These are phyloP conservation scores for Discostella stelligera DNA, from an alignment of 352 stramenopile genomes.

Conservation along the genomic window DNA sequence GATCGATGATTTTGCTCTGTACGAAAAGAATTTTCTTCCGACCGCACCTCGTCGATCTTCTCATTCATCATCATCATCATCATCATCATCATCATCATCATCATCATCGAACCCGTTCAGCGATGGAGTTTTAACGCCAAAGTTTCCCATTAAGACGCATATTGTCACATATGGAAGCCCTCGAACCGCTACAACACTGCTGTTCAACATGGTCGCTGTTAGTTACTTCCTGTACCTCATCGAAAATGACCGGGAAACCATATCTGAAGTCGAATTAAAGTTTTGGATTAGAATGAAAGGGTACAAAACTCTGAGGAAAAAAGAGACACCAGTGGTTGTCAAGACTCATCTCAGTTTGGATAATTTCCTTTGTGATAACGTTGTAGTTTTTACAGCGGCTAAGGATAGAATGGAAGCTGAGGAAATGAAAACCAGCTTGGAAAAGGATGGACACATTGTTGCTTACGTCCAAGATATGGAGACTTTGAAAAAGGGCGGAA, in stretches of 20 bases:
- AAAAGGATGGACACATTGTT: constrained; percentile 27
- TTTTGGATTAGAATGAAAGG: constrained; percentile 15
- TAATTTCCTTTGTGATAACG: constrained; percentile 27
- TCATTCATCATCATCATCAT: not conserved
- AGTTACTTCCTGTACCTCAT: constrained; percentile 45
- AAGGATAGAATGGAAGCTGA: constrained; percentile 21
- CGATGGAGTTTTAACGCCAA: not conserved
- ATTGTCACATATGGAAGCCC: constrained; percentile 38
- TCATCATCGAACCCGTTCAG: not conserved
- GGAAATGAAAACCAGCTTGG: constrained; percentile 11
- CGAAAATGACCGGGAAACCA: constrained; percentile 8
- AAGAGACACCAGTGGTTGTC: constrained; percentile 15
- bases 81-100: too few species aligned
- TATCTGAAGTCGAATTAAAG: constrained; percentile 21
- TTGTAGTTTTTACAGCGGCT: constrained; percentile 37
- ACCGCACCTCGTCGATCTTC: not conserved
- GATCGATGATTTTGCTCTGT: not conserved
- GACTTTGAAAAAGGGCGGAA: constrained; percentile 26
- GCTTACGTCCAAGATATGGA: constrained; percentile 49
- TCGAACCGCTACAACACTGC: constrained; percentile 40
- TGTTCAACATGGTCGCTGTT: constrained; percentile 46
- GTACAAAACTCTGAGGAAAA: constrained; percentile 7
- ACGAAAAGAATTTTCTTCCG: not conserved
- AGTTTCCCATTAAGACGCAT: constrained; percentile 28
- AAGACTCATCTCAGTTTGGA: constrained; percentile 38